Conservation (phyloP, 208 protist genomes). For the Acanthamoeba royreba region DNA sequence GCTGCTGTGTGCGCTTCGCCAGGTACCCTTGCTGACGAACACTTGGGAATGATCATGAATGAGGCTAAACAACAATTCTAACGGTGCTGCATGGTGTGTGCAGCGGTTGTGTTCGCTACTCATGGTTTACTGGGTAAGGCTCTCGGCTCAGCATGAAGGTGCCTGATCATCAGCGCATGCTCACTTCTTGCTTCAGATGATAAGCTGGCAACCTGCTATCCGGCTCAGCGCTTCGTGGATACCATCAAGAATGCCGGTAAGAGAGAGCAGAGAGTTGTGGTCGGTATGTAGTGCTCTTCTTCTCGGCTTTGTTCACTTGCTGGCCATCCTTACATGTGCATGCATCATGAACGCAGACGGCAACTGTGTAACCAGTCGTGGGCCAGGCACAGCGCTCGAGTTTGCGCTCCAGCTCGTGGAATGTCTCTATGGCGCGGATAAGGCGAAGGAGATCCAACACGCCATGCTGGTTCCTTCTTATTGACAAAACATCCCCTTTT, state of each 20-base stretch:
- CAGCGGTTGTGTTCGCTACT: neutral
- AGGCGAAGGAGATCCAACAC: neutral
- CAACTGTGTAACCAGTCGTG: neutral
- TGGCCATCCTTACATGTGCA: neutral
- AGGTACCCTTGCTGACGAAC: neutral
- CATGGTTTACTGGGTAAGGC: neutral
- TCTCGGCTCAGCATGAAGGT: neutral
- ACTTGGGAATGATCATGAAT: no score
- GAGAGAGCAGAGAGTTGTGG: neutral
- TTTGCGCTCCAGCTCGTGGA: slow-evolving; percentile 24
- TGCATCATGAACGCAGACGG: no score
- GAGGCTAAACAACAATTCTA: no score
- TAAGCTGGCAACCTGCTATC: slow-evolving; percentile 52
- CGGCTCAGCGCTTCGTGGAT: slow-evolving; percentile 1
- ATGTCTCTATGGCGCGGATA: neutral
- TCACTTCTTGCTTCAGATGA: neutral
- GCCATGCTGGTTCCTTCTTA: neutral
- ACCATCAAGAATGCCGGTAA: neutral
- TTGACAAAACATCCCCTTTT: neutral
- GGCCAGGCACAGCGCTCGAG: neutral
- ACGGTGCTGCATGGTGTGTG: neutral
- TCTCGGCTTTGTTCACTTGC: neutral
- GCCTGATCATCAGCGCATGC: neutral
- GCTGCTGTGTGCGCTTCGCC: slow-evolving; percentile 13
- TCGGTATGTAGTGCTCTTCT: neutral